Conservation (phyloP, 805 yeast genomes). For the Tetrapisispora iriomotensis region DNA sequence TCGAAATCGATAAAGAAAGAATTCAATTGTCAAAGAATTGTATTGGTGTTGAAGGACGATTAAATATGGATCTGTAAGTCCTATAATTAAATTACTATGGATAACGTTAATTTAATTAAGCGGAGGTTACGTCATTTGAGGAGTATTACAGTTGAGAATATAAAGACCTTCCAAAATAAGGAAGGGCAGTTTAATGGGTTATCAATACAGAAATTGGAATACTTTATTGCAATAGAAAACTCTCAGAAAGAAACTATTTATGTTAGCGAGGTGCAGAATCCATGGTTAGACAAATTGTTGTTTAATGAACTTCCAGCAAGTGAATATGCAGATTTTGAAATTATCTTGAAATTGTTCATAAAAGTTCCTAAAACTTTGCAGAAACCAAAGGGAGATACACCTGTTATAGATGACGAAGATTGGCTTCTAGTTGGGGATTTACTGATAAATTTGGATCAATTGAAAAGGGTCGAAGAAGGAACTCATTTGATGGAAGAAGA, state of each 20-base stretch:
- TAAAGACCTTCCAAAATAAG: background rate
- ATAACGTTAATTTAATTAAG: constrained; percentile 11
- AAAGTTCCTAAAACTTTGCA: constrained; percentile 12
- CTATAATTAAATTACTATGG: constrained; percentile 2
- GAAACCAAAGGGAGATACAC: background rate
- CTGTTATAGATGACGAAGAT: constrained; percentile 1
- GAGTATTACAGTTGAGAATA: constrained; percentile 15
- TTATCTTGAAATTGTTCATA: constrained; percentile 15
- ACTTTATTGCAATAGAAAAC: constrained; percentile 18
- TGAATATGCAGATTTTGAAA: constrained; percentile 8
- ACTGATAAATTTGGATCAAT: constrained; percentile 10
- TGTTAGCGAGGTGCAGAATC: constrained; percentile 22
- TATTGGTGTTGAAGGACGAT: too few relatives aligned
- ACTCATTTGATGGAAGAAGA: constrained; percentile 1
- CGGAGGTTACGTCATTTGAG: constrained; percentile 22
- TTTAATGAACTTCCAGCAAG: constrained; percentile 21
- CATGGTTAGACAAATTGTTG: constrained; percentile 9
- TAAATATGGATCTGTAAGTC: too few relatives aligned
- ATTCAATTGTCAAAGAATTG: too few relatives aligned
- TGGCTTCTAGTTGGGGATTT: constrained; percentile 14
- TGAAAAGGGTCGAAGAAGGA: background rate
- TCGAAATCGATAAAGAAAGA: too few relatives aligned
- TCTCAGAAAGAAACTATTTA: constrained; percentile 13
- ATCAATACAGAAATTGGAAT: constrained; percentile 10
- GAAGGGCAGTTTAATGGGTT: background rate